A percentile compares a stretch with the other conserved stretches of the same genome.
Evolutionary conservation across 2,329 filamentous ascomycete species (phyloP).

Genomic region (Penicillium sclerotiorum): DNA sequence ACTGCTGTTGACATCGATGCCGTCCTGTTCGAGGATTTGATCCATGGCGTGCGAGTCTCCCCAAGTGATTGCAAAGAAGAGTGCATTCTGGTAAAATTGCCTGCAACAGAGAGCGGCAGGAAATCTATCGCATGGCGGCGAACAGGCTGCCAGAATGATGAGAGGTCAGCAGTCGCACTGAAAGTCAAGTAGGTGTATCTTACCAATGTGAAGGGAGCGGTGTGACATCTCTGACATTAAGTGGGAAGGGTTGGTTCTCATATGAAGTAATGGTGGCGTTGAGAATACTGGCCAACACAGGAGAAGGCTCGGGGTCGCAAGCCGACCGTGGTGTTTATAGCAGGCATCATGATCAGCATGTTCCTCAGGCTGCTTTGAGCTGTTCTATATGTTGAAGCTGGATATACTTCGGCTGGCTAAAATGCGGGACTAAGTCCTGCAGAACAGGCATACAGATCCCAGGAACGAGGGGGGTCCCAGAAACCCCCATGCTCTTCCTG

Average conservation of each 20-base stretch:
- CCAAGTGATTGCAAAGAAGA: not conserved
- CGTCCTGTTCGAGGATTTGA: not conserved
- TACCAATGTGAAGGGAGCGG: not conserved
- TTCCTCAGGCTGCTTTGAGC: not conserved
- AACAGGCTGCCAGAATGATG: not conserved
- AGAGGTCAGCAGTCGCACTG: not conserved
- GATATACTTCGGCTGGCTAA: not conserved
- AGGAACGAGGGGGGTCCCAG: not conserved
- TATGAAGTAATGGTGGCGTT: not conserved
- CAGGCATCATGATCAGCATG: not conserved
- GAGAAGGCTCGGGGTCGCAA: not conserved
- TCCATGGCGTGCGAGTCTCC: not conserved
- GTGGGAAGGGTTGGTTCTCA: not conserved
- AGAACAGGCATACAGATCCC: not conserved
- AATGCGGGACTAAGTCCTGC: conserved; percentile 4
- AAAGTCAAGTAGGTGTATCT: not conserved
- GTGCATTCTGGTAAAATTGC: not conserved
- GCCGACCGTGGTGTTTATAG: too few species aligned
- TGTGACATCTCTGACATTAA: not conserved
- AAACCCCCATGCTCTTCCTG: not conserved
- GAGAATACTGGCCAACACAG: not conserved
- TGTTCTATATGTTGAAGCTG: not conserved
- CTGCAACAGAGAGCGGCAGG: not conserved
- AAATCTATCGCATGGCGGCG: not conserved
- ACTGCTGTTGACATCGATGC: not conserved